Conservation (phyloP, 1,139 yeast species). For the Saccharomyces hybrid region DNA sequence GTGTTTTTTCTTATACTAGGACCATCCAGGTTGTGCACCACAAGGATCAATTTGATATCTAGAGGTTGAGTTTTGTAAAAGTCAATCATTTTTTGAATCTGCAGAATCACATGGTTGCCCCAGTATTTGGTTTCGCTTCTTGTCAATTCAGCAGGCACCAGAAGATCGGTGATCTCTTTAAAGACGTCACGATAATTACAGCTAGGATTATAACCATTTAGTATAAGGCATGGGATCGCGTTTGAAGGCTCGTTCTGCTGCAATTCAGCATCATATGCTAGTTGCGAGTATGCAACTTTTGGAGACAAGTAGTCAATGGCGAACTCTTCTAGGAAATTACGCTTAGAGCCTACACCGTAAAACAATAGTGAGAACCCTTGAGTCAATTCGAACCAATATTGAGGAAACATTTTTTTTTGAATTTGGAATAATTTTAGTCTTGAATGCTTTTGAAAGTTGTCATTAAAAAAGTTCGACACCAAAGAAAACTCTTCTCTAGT, state of each 20-base stretch:
- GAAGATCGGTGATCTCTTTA: conserved; percentile 37
- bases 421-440: conserved; percentile 33
- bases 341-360: conserved; percentile 86
- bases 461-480: conserved; percentile 40
- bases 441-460: conserved; percentile 39
- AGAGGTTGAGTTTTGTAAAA: conserved; percentile 27
- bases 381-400: conserved; percentile 73
- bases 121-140: conserved; percentile 29
- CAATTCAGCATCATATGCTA: neutral
- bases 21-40: conserved; percentile 80
- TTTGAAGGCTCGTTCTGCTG: conserved; percentile 6
- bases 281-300: conserved; percentile 13
- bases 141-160: conserved; percentile 28
- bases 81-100: conserved; percentile 32
- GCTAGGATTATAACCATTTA: conserved; percentile 80
- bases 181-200: conserved; percentile 53
- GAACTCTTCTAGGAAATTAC: conserved; percentile 52
- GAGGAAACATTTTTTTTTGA: conserved; percentile 57
- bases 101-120: conserved; percentile 30
- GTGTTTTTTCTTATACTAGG: conserved; percentile 62
- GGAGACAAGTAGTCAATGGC: conserved; percentile 43
- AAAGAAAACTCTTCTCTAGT: conserved; percentile 54
- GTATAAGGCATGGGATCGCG: conserved; percentile 47
- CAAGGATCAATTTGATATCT: conserved; percentile 43
- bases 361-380: conserved; percentile 72